A percentile compares a stretch with the other conserved stretches of the same genome.
Evolutionary conservation across 116 monocot species (phyloP).

Genomic region (Iris pallida): DNA sequence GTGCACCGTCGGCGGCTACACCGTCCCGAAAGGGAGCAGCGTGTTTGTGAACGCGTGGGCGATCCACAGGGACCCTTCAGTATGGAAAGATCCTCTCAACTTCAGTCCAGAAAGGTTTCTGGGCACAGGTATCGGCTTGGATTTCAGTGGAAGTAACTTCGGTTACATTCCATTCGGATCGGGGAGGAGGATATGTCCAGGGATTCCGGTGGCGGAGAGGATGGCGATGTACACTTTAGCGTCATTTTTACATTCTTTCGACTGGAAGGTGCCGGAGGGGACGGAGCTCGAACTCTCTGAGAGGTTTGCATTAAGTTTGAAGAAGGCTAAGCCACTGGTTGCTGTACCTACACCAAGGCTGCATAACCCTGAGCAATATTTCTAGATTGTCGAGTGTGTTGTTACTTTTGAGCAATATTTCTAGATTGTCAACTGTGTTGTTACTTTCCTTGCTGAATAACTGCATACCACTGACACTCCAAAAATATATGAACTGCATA

Average conservation of each 20-base stretch:
- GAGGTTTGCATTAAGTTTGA: no score
- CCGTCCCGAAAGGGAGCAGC: neutral
- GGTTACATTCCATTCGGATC: constrained; percentile 13
- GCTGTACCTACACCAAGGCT: no score
- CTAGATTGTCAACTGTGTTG: no score
- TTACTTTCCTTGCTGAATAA: no score
- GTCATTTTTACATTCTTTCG: constrained; percentile 11
- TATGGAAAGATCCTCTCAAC: constrained; percentile 1
- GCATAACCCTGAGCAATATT: no score
- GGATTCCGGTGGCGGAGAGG: constrained; percentile 9
- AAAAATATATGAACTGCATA: no score
- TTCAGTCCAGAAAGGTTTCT: constrained; percentile 4
- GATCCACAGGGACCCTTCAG: neutral
- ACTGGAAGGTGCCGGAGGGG: constrained; percentile 13
- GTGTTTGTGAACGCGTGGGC: constrained; percentile 6
- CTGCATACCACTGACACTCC: no score
- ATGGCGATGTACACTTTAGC: constrained; percentile 9
- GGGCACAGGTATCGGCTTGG: no score
- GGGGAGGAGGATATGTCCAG: constrained; percentile 9
- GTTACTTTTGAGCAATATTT: no score
- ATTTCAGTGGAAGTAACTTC: neutral
- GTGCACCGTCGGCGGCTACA: neutral
- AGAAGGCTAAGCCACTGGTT: no score
- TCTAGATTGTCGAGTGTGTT: no score
- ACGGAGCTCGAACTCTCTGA: neutral